phyloP scores from a whole-genome alignment of 208 protist genomes.

The Trypanosoma lewisi region DNA sequence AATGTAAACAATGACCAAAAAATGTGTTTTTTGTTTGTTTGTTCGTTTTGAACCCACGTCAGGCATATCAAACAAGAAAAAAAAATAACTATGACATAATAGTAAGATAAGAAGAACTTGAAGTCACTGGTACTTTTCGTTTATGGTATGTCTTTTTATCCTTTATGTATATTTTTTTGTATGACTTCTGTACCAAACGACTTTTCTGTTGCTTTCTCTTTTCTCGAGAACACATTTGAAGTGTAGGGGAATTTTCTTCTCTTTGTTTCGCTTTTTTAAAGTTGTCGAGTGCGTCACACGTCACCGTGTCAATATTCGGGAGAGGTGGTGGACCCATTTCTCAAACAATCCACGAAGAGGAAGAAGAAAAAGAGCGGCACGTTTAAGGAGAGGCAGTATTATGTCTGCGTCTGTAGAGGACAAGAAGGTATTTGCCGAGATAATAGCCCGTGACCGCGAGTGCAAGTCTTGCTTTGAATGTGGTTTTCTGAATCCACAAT shows the following conservation, averaged over 20 bases:
- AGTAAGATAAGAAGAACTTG: not conserved
- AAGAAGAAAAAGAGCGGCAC: not conserved
- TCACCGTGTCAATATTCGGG: not conserved
- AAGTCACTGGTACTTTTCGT: not conserved
- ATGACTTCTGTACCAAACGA: too few species aligned
- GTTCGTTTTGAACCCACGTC: too few species aligned
- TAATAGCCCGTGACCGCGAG: constrained; percentile 74
- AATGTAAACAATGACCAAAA: not conserved
- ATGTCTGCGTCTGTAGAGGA: constrained; percentile 56
- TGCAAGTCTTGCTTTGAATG: constrained; percentile 90
- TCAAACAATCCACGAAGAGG: not conserved
- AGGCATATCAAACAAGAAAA: too few species aligned
- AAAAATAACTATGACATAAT: not conserved
- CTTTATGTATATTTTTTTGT: not conserved
- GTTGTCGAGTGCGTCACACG: not conserved
- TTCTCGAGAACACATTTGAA: not conserved
- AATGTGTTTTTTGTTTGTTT: not conserved
- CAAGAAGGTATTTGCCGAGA: constrained; percentile 51
- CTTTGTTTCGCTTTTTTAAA: not conserved
- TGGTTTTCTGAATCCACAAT: constrained; percentile 85
- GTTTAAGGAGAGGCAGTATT: constrained; percentile 5
- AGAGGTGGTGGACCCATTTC: too few species aligned
- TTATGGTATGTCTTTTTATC: not conserved
- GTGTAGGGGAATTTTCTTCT: not conserved
- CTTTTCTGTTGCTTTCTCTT: not conserved